Evolutionary conservation across 1,284 basidiomycete genomes (phyloP), one percentile per base, ranked within the genome.

Genomic region (Naganishia sp.): DNA sequence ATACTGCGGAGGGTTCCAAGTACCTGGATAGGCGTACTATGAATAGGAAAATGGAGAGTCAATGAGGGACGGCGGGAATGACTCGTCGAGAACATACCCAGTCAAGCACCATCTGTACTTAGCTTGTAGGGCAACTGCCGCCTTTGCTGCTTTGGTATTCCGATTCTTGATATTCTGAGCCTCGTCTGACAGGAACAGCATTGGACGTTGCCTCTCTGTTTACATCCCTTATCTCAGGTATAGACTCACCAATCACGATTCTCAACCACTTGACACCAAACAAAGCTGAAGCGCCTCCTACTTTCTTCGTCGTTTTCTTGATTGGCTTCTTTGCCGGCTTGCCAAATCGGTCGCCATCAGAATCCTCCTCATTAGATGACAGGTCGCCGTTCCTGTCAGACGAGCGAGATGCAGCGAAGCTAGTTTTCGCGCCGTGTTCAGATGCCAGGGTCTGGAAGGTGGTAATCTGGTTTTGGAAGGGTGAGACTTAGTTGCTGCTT

Each of bases 81-180:
- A 41, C 11, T 53, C 2, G 13, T 17, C 10, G 17, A 7, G 54
- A 46, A 66, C 75, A 66, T 58, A 77, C 75, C 79, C 92, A 6
- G 92, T 94, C 65, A 95, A 80, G 75, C 89, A 92, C 93, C 93
- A 95, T 53, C 91, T 84, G 75, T 85, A 94, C 75, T 90, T 90
- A 13, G 85, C 85, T 43, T 87, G 80, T 11, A 99, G 82, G 1
- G 84, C 88, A 67, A 86, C 90, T 68, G 93, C 94, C 0, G 92
- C 93, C 49, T 87, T 83, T 0, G 91, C 88, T 35, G 85, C 84
- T 76, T 93, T 90, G 0, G 94, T 92, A 41, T 85, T 88, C 67
- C 87, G 83, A 74, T 97, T 96, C 84, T 98, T 98, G 82, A 99
- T 98, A 73, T 90, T 94, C 75, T 99, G 95, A 0, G 95, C 95